Evolutionary conservation across 257 asterid genomes (phyloP), one percentile per base, ranked within the genome.

Genomic region (Fraxinus excelsior): DNA sequence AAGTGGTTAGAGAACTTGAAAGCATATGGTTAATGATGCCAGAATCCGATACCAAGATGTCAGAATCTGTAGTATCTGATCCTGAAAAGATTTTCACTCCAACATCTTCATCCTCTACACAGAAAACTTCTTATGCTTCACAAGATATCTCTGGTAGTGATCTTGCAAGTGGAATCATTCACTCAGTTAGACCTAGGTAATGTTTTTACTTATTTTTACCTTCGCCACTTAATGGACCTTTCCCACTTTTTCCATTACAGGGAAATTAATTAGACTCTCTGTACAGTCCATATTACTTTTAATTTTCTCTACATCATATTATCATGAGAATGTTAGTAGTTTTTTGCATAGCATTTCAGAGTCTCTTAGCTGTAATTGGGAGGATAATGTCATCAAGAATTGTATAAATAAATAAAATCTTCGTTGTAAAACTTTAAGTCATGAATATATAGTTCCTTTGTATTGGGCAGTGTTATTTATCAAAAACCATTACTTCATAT

Each of bases 1-100:
- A 83, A 76, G 97, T 90, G 32, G 91, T 89, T 29, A 78, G 96
- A 76, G 97, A 89, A 79, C 86, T 90, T 0, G 96, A 92, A 53
- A 85, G 49, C 79, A 85, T 92, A 83, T 80, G 90, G 89, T 68
- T 29, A 21, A 87, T 89, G 94, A 82, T 86, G 81, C 92, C 97
- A 0, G 96, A 90, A 70, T 75, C 87, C 1, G 90, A 86, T 81
- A 77, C 82, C 7, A 80, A 69, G 73, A 40, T 70, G 18, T 65
- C 85, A 18, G 93, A 85, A 18, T 80, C 87, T 12, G 62, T 60
- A 31, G 73, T 66, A 64, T 62, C 84, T 25, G 84, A 86, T 51
- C 38, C 82, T 11, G 85, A 74, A 51, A 80, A 74, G 28, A 68
- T 21, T 51, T 73, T 74, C 66, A 84, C 82, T 8, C 73, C 90